Conservation (phyloP, 768 basidiomycete genomes). For the Collybia nuda region DNA sequence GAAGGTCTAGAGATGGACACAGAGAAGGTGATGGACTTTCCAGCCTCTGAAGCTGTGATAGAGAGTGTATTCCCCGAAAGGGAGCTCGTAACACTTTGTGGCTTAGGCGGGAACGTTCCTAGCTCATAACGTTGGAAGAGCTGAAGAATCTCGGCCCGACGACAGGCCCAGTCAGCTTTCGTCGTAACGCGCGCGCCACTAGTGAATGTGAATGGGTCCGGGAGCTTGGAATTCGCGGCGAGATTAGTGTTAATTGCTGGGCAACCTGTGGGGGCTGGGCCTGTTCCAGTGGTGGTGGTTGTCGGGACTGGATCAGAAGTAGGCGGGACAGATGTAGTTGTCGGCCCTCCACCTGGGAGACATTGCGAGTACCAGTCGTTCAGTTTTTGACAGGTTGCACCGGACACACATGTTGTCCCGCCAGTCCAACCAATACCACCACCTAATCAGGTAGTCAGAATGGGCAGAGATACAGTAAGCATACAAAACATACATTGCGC, state of each 20-base stretch:
- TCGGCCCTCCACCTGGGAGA: conserved; percentile 23
- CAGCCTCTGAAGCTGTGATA: conserved; percentile 45
- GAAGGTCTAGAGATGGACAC: conserved; percentile 45
- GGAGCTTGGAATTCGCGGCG: conserved; percentile 41
- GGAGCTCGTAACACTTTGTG: conserved; percentile 40
- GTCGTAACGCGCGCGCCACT: conserved; percentile 42
- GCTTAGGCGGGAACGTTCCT: conserved; percentile 48
- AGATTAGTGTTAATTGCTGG: conserved; percentile 25
- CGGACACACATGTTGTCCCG: conserved; percentile 32
- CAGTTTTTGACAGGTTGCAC: conserved; percentile 24
- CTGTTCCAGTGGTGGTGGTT: conserved; percentile 5
- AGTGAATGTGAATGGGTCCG: conserved; percentile 54
- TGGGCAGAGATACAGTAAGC: neutral
- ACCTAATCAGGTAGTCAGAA: conserved; percentile 19
- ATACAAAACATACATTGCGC: conserved; percentile 25
- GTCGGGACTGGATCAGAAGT: conserved; percentile 23
- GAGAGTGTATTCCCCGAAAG: conserved; percentile 43
- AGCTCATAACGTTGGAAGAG: conserved; percentile 56
- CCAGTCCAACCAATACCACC: conserved; percentile 38
- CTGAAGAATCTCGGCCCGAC: conserved; percentile 45
- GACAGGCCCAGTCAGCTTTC: conserved; percentile 50
- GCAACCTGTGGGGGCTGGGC: conserved; percentile 1
- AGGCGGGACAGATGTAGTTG: conserved; percentile 15
- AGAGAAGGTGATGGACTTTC: conserved; percentile 49
- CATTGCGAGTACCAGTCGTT: conserved; percentile 38